Base-by-base conservation (phyloP, 441 rosid genomes). In the Melastoma candidum region DNA sequence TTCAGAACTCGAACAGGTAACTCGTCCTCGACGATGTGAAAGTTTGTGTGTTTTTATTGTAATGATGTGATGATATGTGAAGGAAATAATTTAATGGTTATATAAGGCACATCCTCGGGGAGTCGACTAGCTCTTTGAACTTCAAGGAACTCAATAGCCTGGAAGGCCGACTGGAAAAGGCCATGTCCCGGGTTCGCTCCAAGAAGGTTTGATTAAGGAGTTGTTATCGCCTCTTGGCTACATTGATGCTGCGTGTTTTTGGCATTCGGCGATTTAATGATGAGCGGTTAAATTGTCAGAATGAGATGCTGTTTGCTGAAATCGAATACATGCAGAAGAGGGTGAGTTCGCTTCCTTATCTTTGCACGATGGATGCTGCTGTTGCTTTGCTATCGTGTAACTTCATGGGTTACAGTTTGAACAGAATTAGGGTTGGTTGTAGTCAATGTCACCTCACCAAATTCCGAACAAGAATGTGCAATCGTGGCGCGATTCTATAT, bases 291-390 rank as follows among this genome's bases (percentile, higher is more conserved):
- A 17, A 17, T 11, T 64, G 0, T 52, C 85, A 85, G 90, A 77
- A 78, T 47, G 92, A 85, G 68, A 52, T 78, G 71, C 65, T 88
- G 46, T 66, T 81, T 13, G 85, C 87, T 27, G 95, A 85, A 67
- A 77, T 88, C 32, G 95, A 82, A 69, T 78, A 73, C 70, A 85
- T 85, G 97, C 89, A 85, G 71, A 85, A 83, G 62, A 72, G 92
- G 80, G 97, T 88, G 80, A 63, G 50, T 57, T 63, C 58, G 48
- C 53, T 49, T 54, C 53, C 26, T 14, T 25, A 52, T 17, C 32
- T 41, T 32, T 52, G 25, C 32, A 12, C 24, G 43, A 52, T 52
- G 26, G 17, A 26, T 11, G 25, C 27, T 58, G 29, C 32, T 4
- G 11, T 32, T 24, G 48, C 45, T 46, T 29, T 25, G 14, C 7